Evolutionary conservation across 257 asterid genomes (phyloP).

Genomic region (Rhazya stricta): DNA sequence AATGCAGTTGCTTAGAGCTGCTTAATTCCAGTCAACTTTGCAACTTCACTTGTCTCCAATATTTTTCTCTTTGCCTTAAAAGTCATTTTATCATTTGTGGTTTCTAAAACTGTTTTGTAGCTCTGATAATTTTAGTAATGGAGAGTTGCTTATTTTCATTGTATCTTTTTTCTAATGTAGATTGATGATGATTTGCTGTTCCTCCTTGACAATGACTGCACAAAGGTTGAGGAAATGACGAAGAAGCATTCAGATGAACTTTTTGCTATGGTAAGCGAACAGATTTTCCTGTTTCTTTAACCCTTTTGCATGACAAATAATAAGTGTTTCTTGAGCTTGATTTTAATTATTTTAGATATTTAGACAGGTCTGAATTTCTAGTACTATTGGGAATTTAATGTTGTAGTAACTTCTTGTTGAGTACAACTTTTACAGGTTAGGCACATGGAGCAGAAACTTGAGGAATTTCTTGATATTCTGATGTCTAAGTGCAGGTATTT

Average conservation of each 20-base stretch:
- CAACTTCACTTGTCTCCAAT: neutral
- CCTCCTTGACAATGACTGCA: conserved; percentile 44
- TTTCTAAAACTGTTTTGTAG: neutral
- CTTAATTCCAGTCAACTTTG: neutral
- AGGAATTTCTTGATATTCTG: conserved; percentile 48
- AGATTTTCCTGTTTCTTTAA: neutral
- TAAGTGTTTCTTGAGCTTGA: neutral
- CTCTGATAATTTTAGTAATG: neutral
- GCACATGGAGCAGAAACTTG: conserved; percentile 73
- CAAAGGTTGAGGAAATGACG: conserved; percentile 52
- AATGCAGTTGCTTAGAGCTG: neutral
- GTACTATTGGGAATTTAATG: neutral
- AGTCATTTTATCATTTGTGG: neutral
- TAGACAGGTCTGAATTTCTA: neutral
- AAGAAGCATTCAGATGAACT: conserved; percentile 42
- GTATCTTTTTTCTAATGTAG: conserved; percentile 23
- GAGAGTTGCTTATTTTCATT: neutral
- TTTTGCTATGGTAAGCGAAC: conserved; percentile 35
- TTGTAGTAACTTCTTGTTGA: neutral
- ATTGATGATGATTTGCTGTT: conserved; percentile 47
- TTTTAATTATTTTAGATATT: neutral
- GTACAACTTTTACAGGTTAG: conserved; percentile 37
- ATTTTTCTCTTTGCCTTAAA: neutral
- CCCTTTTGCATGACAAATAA: neutral
- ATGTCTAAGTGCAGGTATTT: conserved; percentile 69